Base-by-base conservation (phyloP, 2,329 filamentous ascomycete species). In the Ophiostoma perfectum region DNA sequence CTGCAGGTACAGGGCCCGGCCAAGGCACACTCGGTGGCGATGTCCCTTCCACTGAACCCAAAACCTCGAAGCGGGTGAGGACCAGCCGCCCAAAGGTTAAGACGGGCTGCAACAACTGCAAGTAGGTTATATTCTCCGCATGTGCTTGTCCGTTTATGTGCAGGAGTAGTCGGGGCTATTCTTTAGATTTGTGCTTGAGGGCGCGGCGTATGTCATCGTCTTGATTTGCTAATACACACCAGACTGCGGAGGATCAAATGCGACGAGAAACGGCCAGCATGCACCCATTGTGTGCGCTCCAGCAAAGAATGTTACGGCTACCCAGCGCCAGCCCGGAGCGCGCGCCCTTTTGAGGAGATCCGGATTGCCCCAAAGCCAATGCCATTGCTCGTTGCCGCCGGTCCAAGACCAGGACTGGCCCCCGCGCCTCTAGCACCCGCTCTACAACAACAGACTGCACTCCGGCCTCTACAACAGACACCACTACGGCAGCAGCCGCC, bases 41-140 rank as follows among this genome's bases (percentile, higher is more conserved):
- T 12, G 42, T 41, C 18, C 14, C 42, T 41, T 5, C 60, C 9
- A 39, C 39, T 2, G 64, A 65, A 11, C 6, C 58, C 14, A 64
- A 55, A 3, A 62, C 68, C 5, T 4, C 39, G 47, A 84, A 81
- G 74, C 80, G 83, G 66, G 78, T 78, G 14, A 80, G 84, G 67
- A 82, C 79, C 41, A 87, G 84, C 75, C 83, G 81, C 72, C 83
- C 84, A 14, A 88, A 89, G 75, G 86, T 88, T 71, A 88, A 88
- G 78, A 89, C 86, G 0, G 87, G 87, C 55, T 89, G 87, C 76
- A 81, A 81, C 73, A 88, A 86, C 76, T 90, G 87, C 87, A 89
- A 89, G 87, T 89, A 80, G 76, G 86, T 81, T 47, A 67, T 39
- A 65, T 27, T 27, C 27, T 18, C 55, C 8, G 11, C 27, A 11